Base-by-base conservation (phyloP, 73 alveolate species). In the Paramecium octaurelia region DNA sequence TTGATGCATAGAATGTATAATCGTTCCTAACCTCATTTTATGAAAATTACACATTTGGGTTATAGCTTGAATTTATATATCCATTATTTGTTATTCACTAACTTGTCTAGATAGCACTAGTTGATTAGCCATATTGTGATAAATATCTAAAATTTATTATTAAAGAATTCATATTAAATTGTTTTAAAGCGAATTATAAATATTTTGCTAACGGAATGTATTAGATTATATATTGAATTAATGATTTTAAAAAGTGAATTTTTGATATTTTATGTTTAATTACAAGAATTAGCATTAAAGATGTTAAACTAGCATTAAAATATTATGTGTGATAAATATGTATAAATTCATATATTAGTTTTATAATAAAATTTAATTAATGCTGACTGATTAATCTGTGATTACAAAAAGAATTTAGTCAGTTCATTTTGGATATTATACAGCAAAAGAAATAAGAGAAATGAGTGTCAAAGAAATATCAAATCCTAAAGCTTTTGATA, bases 401-500 rank as follows among this genome's bases (percentile, higher is more conserved):
- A 80, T 80, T 43, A 80, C 75, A 18, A 80, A 80, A 34, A 80
- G 73, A 34, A 46, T 80, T 24, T 18, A 80, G 31, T 42, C 21
- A 36, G 94, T 88, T 20, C 57, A 83, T 50, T 96, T 93, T 93
- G 71, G 94, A 40, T 96, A 93, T 64, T 95, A 95, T 93, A 87
- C 97, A 11, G 96, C 95, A 75, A 92, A 95, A 44, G 98, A 96
- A 85, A 95, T 96, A n/a, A 83, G 93, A 75, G 93, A 58, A 59
- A 46, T 96, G 89, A 68, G 95, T 54, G 95, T 92, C 24, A 95
- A 93, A 93, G 95, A 93, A 76, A 93, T 96, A 4, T 48, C 90
- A 35, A 92, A 94, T 80, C 96, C 97, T 1, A 86, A 64, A 24
- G 97, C 98, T 21, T 96, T 93, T 64, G 98, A 96, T 92, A 95